Evolutionary conservation across 2,329 filamentous ascomycete species (phyloP), one percentile per base, ranked within the genome.

Genomic region (Ascochyta lentis): DNA sequence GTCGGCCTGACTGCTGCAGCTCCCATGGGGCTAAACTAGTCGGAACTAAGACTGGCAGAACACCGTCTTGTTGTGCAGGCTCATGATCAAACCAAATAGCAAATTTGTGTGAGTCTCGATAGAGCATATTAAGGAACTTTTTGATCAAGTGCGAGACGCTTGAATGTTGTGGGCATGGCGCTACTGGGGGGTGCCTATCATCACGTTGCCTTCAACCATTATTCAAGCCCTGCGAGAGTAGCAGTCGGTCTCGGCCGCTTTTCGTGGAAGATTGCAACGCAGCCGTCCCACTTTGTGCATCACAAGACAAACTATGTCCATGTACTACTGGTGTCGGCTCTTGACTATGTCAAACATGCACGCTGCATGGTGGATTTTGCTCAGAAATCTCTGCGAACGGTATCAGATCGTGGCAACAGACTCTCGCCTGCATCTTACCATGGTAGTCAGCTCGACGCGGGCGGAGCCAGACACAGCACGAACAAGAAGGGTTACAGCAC

Each of bases 231-330:
- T 19, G 19, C 19, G 19, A 19, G 19, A 19, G 19, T 65, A 66
- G 63, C 64, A 67, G 44, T 49, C 61, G 56, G 64, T 56, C 65
- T 68, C 67, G 64, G 61, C 60, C 57, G 41, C 49, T 51, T 59
- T 59, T 52, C 37, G 47, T 59, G 57, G 62, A 58, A 61, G 54
- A 58, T 60, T 65, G 57, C 56, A 54, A 60, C 56, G 54, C 54
- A 59, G 57, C 49, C 41, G 47, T 55, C 40, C 58, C 44, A 63
- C 64, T 56, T 58, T 65, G 63, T 69, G 64, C 65, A 68, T 71
- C 69, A 71, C 68, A 57, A 68, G 64, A 70, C 64, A 56, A 55
- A 57, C 23, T 9, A 13, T 43, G 47, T 40, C 38, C 52, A 47
- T 49, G 65, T 64, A 63, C 19, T 19, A 19, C 3, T 19, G 70